Conservation (phyloP, 768 basidiomycete species). For the Boletus subparvulus region DNA sequence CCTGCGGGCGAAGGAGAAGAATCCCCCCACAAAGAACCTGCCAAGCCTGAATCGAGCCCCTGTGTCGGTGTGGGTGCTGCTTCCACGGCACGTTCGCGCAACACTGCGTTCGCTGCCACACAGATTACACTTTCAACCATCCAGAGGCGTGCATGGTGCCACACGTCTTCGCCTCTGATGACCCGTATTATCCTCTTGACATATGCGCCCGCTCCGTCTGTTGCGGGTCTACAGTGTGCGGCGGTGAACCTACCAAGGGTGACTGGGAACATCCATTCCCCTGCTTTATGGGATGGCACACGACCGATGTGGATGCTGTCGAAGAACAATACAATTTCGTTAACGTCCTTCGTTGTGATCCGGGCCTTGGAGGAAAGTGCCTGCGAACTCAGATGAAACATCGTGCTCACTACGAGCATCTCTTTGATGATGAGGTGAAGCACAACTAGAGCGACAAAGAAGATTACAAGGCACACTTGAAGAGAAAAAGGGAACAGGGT, state of each 20-base stretch:
- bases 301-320: neutral
- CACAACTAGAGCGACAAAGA: neutral
- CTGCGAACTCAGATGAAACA: neutral
- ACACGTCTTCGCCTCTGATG: neutral
- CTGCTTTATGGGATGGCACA: constrained; percentile 3
- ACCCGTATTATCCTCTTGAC: neutral
- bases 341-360: constrained; percentile 2
- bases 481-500: neutral
- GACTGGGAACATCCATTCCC: neutral
- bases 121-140: neutral
- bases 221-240: neutral
- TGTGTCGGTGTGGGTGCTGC: neutral
- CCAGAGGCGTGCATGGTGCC: neutral
- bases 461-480: neutral
- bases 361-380: neutral
- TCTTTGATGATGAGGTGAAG: neutral
- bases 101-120: constrained; percentile 7
- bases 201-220: neutral
- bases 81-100: neutral
- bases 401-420: neutral
- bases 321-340: neutral
- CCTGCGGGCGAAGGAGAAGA: too few relatives aligned
- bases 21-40: too few relatives aligned
- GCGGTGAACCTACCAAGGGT: neutral
- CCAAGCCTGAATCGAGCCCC: neutral